These are phyloP conservation scores for Trichoderma sp. DNA, from an alignment of 2,329 filamentous ascomycete genomes.

Conservation along the genomic window DNA sequence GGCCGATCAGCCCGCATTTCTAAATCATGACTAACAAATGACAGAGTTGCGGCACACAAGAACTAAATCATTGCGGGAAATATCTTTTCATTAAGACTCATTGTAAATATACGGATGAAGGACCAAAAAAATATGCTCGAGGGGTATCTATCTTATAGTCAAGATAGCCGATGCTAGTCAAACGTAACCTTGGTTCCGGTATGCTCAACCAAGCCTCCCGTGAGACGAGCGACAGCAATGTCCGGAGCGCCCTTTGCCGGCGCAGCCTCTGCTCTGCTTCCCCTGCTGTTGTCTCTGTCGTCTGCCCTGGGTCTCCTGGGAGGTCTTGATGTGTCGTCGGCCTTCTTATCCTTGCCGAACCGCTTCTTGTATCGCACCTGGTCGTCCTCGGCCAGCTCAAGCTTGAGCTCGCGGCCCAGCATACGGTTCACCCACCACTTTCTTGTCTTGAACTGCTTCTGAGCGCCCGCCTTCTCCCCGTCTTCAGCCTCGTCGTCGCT, in stretches of 20 bases:
- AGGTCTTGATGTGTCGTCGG: slow-evolving; percentile 32
- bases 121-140: not conserved
- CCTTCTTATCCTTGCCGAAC: slow-evolving; percentile 69
- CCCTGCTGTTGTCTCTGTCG: slow-evolving; percentile 22
- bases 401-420: slow-evolving; percentile 75
- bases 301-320: slow-evolving; percentile 40
- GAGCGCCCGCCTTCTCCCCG: slow-evolving; percentile 41
- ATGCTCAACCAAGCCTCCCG: slow-evolving; percentile 75
- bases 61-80: not conserved
- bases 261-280: slow-evolving; percentile 31
- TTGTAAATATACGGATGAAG: not conserved
- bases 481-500: slow-evolving; percentile 44
- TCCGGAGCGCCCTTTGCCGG: slow-evolving; percentile 48
- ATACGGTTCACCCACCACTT: slow-evolving; percentile 88
- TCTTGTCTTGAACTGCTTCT: slow-evolving; percentile 58
- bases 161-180: slow-evolving; percentile 51
- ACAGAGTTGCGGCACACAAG: not conserved
- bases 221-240: slow-evolving; percentile 62
- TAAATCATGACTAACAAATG: not conserved
- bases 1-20: not conserved
- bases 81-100: not conserved
- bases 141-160: slow-evolving; percentile 21
- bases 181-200: slow-evolving; percentile 83
- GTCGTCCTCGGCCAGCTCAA: slow-evolving; percentile 93
- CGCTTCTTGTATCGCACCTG: slow-evolving; percentile 90